These are phyloP conservation scores for Lactifluus rugatus DNA, from an alignment of 768 basidiomycete species.

Conservation along the genomic window DNA sequence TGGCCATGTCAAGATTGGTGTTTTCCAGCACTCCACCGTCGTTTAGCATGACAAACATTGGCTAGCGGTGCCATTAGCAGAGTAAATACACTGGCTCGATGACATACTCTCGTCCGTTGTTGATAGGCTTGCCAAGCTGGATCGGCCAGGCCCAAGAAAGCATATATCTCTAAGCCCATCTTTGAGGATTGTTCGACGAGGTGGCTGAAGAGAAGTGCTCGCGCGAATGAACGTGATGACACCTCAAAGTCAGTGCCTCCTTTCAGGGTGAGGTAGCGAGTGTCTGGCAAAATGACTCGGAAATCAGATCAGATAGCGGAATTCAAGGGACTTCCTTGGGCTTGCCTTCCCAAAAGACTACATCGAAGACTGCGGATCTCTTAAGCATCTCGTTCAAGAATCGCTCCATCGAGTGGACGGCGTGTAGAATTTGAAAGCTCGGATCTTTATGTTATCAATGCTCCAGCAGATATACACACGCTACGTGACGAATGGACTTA, in stretches of 20 bases:
- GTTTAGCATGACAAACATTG: constrained; percentile 56
- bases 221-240: constrained; percentile 43
- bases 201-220: constrained; percentile 43
- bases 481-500: constrained; percentile 21
- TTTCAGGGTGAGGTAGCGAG: constrained; percentile 33
- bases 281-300: constrained; percentile 31
- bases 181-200: constrained; percentile 25
- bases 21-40: constrained; percentile 36
- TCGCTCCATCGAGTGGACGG: constrained; percentile 44
- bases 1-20: constrained; percentile 14
- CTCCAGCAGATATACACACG: background rate
- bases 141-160: constrained; percentile 39
- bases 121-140: constrained; percentile 41
- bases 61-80: constrained; percentile 30
- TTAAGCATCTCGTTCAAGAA: constrained; percentile 38
- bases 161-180: constrained; percentile 34
- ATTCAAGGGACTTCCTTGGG: background rate
- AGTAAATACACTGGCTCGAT: background rate
- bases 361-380: constrained; percentile 47
- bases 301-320: background rate
- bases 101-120: constrained; percentile 29
- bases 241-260: constrained; percentile 32
- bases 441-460: constrained; percentile 28
- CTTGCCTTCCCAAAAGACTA: constrained; percentile 54
- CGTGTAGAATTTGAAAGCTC: constrained; percentile 57